These are phyloP conservation scores for Misopates orontium DNA, from an alignment of 257 asterid genomes.

Conservation along the genomic window DNA sequence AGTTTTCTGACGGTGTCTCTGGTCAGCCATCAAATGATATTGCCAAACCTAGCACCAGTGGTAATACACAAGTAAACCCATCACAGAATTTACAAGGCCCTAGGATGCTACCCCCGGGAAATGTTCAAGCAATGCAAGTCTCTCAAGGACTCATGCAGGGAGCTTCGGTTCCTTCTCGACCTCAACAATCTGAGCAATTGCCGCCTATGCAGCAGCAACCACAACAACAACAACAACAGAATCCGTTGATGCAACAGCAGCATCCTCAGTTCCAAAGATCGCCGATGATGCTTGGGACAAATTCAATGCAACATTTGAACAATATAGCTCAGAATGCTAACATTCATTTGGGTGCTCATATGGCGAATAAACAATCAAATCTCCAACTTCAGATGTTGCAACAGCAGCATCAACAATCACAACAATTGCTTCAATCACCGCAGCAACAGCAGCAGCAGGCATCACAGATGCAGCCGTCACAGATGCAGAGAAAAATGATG, in stretches of 20 bases:
- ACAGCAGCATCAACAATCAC: conserved; percentile 57
- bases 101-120: conserved; percentile 71
- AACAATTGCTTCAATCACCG: conserved; percentile 42
- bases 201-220: conserved; percentile 56
- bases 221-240: conserved; percentile 46
- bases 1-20: conserved; percentile 61
- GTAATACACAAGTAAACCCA: conserved; percentile 45
- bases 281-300: conserved; percentile 58
- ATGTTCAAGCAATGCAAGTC: conserved; percentile 59
- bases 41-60: conserved; percentile 48
- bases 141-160: conserved; percentile 74
- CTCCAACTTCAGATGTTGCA: conserved; percentile 71
- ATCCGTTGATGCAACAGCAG: conserved; percentile 47
- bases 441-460: conserved; percentile 50
- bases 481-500: conserved; percentile 79
- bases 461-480: conserved; percentile 43
- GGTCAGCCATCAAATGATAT: conserved; percentile 51
- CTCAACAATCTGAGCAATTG: conserved; percentile 67
- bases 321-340: conserved; percentile 61
- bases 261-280: conserved; percentile 81
- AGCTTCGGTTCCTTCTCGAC: conserved; percentile 57
- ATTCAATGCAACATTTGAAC: conserved; percentile 66
- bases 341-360: conserved; percentile 59
- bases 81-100: conserved; percentile 54
- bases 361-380: conserved; percentile 51